Evolutionary conservation across 2,329 filamentous ascomycete species (phyloP).

Genomic region (Corinectria fuckeliana): DNA sequence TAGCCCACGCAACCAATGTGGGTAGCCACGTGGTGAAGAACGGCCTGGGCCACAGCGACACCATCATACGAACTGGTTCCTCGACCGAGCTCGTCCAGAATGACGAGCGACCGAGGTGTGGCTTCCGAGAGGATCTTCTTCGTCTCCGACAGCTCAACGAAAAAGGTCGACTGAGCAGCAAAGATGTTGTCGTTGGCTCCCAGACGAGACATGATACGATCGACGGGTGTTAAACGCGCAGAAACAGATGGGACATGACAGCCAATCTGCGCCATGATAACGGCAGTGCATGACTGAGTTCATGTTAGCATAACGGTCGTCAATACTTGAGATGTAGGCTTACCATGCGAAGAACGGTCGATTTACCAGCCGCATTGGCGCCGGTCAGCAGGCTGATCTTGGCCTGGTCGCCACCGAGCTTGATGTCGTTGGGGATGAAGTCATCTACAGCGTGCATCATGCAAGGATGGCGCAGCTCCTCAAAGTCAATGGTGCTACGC

Average conservation of each 20-base stretch:
- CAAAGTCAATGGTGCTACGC: conserved; percentile 87
- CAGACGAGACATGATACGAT: conserved; percentile 97
- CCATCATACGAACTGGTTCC: conserved; percentile 96
- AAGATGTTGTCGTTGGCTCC: conserved; percentile 99
- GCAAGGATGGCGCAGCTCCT: conserved; percentile 92
- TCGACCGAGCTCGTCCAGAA: conserved; percentile 93
- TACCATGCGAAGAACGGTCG: conserved; percentile 93
- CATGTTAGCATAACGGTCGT: conserved; percentile 15
- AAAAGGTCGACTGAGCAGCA: conserved; percentile 96
- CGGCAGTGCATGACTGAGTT: conserved; percentile 83
- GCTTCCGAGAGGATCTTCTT: conserved; percentile 98
- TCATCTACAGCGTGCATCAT: conserved; percentile 88
- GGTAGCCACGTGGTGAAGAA: conserved; percentile 93
- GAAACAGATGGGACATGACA: conserved; percentile 87
- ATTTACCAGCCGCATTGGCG: conserved; percentile 97
- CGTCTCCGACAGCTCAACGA: conserved; percentile 95
- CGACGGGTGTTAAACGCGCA: conserved; percentile 85
- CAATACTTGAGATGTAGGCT: conserved; percentile 36
- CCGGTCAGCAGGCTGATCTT: conserved; percentile 94
- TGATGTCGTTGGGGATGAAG: conserved; percentile 96
- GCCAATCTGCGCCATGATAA: conserved; percentile 97
- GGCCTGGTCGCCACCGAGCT: conserved; percentile 78
- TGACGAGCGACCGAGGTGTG: conserved; percentile 91
- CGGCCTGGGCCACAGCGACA: conserved; percentile 93
- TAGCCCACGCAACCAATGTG: conserved; percentile 94